Evolutionary conservation across 139 green algal species (phyloP), one percentile per base, ranked within the genome.

Genomic region (Pycnococcus provasolii): DNA sequence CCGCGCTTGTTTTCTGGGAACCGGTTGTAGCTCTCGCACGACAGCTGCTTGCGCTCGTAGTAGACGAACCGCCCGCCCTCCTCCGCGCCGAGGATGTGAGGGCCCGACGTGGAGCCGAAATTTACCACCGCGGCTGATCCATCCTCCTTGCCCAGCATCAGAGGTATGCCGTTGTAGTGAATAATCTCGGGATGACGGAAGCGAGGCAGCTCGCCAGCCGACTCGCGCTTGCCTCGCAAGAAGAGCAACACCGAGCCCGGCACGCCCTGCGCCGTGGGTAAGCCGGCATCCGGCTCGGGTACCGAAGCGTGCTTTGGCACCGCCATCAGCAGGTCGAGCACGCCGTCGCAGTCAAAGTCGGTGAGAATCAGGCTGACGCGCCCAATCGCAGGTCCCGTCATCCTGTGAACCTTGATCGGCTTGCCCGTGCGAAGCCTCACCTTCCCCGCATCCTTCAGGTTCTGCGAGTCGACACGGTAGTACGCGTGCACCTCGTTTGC

Each of bases 381-480:
- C 15, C 67, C 67, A 51, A 47, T 58, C n/a, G 67, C 67, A 4
- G n/a, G 45, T 13, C 67, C 67, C 7, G 59, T 9, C 26, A 73
- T 43, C 42, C 53, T 60, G 67, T 73, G 67, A 42, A 57, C 58
- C 39, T n/a, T 3, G 44, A 73, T 67, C 42, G 40, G 37, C 58
- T 73, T 73, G 8, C 67, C 67, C 0, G 55, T 63, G 0, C 43
- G 26, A 3, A 72, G 51, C 54, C 46, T 45, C 3, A 72, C 53
- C 42, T 72, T 72, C 4, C 66, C 66, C 5, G 66, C 66, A 43
- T 72, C 66, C 66, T 65, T 72, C n/a, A 72, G 13, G 55, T 72
- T 65, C 39, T 72, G 39, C 40, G 50, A 41, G 54, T 72, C 66
- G 40, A 72, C 64, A 9, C 58, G 55, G 52, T 65, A 72, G 41